A percentile compares a stretch with the other conserved stretches of the same genome.
Evolutionary conservation across 306 rosid genomes (phyloP).

Genomic region (Datisca glomerata): DNA sequence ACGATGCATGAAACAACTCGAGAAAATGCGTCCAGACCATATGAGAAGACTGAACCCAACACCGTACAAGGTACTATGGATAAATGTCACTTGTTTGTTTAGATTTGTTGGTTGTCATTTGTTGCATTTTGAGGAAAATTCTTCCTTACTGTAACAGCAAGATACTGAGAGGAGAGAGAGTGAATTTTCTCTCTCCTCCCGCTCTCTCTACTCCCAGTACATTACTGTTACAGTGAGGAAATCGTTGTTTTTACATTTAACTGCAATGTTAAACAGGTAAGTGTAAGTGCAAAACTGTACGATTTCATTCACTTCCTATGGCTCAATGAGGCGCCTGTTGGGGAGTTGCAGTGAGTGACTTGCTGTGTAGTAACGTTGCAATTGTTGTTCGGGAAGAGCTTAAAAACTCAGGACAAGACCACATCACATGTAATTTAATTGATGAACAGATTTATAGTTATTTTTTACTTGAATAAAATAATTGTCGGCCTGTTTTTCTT

Average conservation of each 20-base stretch:
- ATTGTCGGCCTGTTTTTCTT: too few species aligned
- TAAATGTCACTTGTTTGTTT: slow-evolving; percentile 5
- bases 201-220: background rate
- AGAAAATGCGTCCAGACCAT: slow-evolving; percentile 90
- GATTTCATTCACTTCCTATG: slow-evolving; percentile 91
- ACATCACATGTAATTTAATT: too few species aligned
- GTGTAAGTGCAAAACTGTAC: slow-evolving; percentile 76
- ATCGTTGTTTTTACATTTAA: background rate
- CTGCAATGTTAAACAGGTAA: slow-evolving; percentile 38
- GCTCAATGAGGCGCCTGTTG: slow-evolving; percentile 97
- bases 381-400: too few species aligned
- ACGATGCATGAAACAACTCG: slow-evolving; percentile 74
- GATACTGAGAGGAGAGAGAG: too few species aligned
- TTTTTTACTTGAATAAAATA: too few species aligned
- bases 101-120: too few species aligned
- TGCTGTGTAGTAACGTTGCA: too few species aligned
- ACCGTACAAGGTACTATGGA: slow-evolving; percentile 64
- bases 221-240: background rate
- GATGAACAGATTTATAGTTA: too few species aligned
- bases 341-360: slow-evolving; percentile 59
- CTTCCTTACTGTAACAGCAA: too few species aligned
- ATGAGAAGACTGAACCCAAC: slow-evolving; percentile 98
- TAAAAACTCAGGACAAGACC: too few species aligned
- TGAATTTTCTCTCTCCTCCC: too few species aligned
- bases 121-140: too few species aligned